phyloP scores from a whole-genome alignment of 2,329 filamentous ascomycete genomes.

The Elsinoe necatrix region DNA sequence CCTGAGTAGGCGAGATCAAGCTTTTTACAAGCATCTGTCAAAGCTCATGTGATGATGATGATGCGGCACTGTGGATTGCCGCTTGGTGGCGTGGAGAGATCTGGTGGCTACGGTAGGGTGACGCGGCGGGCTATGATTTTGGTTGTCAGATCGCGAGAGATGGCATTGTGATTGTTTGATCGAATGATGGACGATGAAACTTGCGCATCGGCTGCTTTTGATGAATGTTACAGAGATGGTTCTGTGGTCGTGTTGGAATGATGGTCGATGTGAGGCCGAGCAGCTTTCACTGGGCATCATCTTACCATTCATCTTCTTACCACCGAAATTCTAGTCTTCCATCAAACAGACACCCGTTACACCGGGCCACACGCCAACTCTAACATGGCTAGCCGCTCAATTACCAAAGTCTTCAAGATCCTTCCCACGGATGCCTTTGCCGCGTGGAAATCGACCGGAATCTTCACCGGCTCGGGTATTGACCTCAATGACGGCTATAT shows the following conservation, averaged over 20 bases:
- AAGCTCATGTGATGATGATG: background rate
- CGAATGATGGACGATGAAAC: background rate
- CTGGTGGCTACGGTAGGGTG: background rate
- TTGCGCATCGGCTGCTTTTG: background rate
- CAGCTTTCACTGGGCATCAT: too few relatives aligned
- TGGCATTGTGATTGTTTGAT: too few relatives aligned
- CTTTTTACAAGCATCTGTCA: constrained; percentile 4
- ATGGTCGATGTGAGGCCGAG: too few relatives aligned
- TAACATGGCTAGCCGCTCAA: background rate
- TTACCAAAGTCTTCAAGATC: constrained; percentile 18
- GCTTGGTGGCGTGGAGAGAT: background rate
- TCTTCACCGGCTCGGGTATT: constrained; percentile 18
- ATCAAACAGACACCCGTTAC: background rate
- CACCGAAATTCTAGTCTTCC: too few relatives aligned
- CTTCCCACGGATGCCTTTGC: constrained; percentile 16
- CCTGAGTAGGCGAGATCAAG: constrained; percentile 4
- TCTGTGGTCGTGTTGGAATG: too few relatives aligned
- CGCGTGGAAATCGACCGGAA: constrained; percentile 11
- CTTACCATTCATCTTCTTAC: too few relatives aligned
- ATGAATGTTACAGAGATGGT: background rate
- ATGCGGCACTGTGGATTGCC: background rate
- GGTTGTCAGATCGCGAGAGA: background rate
- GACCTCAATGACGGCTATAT: constrained; percentile 20
- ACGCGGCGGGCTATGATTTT: background rate
- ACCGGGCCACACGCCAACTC: background rate